Conservation (phyloP, 352 stramenopile species). For the Phytopythium montanum region DNA sequence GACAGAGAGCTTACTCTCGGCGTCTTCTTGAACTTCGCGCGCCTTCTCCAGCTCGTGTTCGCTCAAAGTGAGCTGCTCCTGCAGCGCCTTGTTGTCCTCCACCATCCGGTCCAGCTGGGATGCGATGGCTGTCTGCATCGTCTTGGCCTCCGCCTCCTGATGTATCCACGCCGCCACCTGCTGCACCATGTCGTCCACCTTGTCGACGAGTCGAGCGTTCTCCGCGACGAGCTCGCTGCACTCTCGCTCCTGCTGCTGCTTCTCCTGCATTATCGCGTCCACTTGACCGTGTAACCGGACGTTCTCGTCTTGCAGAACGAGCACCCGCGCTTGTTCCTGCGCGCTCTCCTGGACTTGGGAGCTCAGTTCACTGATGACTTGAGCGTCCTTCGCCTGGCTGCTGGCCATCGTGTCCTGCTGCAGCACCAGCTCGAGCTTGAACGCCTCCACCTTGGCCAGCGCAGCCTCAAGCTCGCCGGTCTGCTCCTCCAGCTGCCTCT, state of each 20-base stretch:
- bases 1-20: background rate
- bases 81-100: slow-evolving; percentile 2
- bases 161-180: slow-evolving; percentile 38
- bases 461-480: slow-evolving; percentile 43
- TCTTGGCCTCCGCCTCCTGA: slow-evolving; percentile 56
- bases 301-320: slow-evolving; percentile 62
- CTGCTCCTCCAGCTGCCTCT: slow-evolving; percentile 47
- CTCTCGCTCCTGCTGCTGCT: slow-evolving; percentile 46
- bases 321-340: slow-evolving; percentile 40
- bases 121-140: slow-evolving; percentile 52
- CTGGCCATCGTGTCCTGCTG: slow-evolving; percentile 16
- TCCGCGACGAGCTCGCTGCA: slow-evolving; percentile 23
- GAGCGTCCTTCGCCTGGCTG: slow-evolving; percentile 22
- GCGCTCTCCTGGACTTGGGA: slow-evolving; percentile 26
- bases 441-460: slow-evolving; percentile 42
- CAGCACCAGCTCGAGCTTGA: slow-evolving; percentile 44
- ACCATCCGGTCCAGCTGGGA: slow-evolving; percentile 40
- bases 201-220: slow-evolving; percentile 21
- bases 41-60: background rate
- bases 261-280: slow-evolving; percentile 32
- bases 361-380: slow-evolving; percentile 27
- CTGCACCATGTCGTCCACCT: slow-evolving; percentile 41
- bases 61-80: background rate
- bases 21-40: background rate
- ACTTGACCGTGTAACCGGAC: slow-evolving; percentile 44